Evolutionary conservation across 2,329 filamentous ascomycete genomes (phyloP).

Genomic region (Xylariomycetidae sp.): DNA sequence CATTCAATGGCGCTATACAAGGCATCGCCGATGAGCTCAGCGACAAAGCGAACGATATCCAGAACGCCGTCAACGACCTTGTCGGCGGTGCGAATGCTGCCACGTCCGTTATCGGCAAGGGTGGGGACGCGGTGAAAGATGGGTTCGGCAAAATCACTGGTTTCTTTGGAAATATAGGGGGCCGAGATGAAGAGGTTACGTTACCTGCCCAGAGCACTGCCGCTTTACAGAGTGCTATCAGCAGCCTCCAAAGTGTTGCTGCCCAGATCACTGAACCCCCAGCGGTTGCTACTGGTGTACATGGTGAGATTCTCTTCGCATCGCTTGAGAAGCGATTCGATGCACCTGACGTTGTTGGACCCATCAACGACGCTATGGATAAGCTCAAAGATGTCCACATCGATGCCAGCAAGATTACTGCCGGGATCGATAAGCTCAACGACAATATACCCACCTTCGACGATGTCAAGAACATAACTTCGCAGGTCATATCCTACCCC

Average conservation of each 20-base stretch:
- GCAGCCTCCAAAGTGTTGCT: no score
- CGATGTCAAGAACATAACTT: conserved; percentile 76
- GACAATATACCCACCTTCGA: conserved; percentile 74
- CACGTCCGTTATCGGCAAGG: not conserved
- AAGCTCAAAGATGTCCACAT: conserved; percentile 66
- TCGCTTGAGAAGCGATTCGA: no score
- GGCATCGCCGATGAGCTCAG: conserved; percentile 36
- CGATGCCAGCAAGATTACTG: conserved; percentile 58
- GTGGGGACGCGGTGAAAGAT: conserved; percentile 28
- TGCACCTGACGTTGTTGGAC: conserved; percentile 48
- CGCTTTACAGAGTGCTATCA: no score
- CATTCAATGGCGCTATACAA: conserved; percentile 45
- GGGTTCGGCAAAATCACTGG: conserved; percentile 16
- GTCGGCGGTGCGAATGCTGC: not conserved
- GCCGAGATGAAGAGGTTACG: no score
- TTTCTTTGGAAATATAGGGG: conserved; percentile 32
- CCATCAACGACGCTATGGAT: conserved; percentile 43
- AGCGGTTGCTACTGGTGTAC: no score
- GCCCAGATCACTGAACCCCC: no score
- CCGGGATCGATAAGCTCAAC: conserved; percentile 67
- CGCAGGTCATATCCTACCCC: conserved; percentile 66
- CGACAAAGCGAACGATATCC: conserved; percentile 47
- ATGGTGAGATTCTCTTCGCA: no score
- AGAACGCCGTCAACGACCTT: conserved; percentile 21
- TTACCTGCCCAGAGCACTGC: no score